Percentiles rank a stretch among this genome's conserved stretches.
Conservation (phyloP, 306 rosid species). For the Cucurbita maxima region DNA sequence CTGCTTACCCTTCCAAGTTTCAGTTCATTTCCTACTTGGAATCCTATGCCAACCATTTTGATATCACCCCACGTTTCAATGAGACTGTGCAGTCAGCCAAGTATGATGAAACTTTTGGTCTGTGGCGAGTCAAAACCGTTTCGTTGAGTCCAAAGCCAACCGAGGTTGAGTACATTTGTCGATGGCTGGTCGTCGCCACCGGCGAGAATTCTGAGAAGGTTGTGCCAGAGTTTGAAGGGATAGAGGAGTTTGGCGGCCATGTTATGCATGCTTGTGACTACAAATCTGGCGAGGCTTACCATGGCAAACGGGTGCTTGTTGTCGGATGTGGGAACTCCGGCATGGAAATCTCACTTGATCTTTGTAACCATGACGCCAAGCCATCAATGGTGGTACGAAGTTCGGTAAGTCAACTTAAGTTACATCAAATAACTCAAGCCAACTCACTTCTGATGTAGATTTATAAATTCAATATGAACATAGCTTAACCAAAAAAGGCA, state of each 20-base stretch:
- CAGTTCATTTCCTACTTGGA: conserved; percentile 77
- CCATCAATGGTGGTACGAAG: conserved; percentile 85
- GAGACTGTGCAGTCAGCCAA: conserved; percentile 82
- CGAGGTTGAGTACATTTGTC: conserved; percentile 71
- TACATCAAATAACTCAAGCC: background rate
- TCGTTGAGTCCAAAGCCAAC: conserved; percentile 5
- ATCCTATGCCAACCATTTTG: conserved; percentile 57
- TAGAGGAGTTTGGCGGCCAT: conserved; percentile 52
- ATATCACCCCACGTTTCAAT: conserved; percentile 57
- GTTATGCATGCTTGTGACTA: conserved; percentile 80
- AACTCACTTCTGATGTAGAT: background rate
- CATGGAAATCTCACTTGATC: conserved; percentile 94
- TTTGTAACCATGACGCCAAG: conserved; percentile 53
- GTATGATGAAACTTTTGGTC: conserved; percentile 64
- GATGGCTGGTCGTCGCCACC: conserved; percentile 93
- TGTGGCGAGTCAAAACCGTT: conserved; percentile 61
- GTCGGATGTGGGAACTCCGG: conserved; percentile 95
- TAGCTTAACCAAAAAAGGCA: background rate
- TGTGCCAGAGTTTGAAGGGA: conserved; percentile 61
- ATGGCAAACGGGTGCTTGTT: conserved; percentile 48
- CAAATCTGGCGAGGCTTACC: conserved; percentile 42
- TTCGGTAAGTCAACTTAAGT: conserved; percentile 46
- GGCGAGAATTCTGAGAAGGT: conserved; percentile 82
- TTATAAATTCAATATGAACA: background rate
- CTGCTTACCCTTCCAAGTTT: conserved; percentile 64